Base-by-base conservation (phyloP, 805 yeast species). In the Yarrowia sp. region DNA sequence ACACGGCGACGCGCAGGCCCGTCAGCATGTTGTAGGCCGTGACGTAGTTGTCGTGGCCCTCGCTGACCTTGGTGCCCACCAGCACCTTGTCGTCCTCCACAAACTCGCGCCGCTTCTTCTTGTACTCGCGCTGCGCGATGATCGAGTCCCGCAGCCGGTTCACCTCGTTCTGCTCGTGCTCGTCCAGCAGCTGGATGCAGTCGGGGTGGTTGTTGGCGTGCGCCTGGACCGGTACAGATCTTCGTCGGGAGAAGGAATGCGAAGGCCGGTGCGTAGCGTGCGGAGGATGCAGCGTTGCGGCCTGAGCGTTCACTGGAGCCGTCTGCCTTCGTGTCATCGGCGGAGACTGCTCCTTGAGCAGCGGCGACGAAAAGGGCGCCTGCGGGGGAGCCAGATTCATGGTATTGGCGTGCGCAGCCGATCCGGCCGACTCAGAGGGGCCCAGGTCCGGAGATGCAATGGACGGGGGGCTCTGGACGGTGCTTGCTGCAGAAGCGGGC, bases 21-120 rank as follows among this genome's bases (percentile, higher is more conserved):
- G 98, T 92, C 63, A 96, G 80, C 97, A 94, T 93, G 73, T 93
- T 91, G 73, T 94, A 96, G 0, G 97, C 99, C 79, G 93, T 85
- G 25, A 91, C 89, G 69, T 87, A 94, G 72, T 92, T 94, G 56
- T 84, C 90, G 71, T 94, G 98, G 42, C 97, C 97, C 73, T 94
- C 98, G 65, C 87, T 82, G 38, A 90, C 92, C 67, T 86, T 86
- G 65, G 88, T 87, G 3, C 96, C 96, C 12, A 88, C 85, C 44
- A 86, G 72, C 4, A 86, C 92, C 49, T 72, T 71, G 61, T 73
- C 74, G 60, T 73, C 77, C 62, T 76, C 79, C 25, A 69, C 65
- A 41, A 66, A 65, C 62, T 70, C 71, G 8, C 69, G 59, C 27
- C 70, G 56, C 47, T 67, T 66, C 42, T 65, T 61, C 59, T 70